Base-by-base conservation (phyloP, 768 basidiomycete genomes). In the Crucibulum laeve region DNA sequence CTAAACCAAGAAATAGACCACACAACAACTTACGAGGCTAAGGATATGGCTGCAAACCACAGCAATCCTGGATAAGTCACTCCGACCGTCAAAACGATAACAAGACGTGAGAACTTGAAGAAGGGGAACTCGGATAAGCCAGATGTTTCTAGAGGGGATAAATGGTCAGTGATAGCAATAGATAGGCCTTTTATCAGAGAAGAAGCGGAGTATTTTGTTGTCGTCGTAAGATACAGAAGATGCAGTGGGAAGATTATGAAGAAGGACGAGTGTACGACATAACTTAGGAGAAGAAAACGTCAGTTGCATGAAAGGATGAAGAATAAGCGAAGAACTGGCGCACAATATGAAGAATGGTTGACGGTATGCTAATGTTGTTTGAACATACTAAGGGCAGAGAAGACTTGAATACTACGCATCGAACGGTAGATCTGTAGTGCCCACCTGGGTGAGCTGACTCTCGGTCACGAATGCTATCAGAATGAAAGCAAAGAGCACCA, bases 331-430 rank as follows among this genome's bases (percentile, higher is more conserved):
- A 22, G 32, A 24, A 28, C 28, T 6, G 34, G 59, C 87, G 48
- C 54, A 90, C 90, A 93, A 90, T 48, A 91, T 69, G 55, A 97
- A 86, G 72, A 82, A 95, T 0, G 95, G 90, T 46, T 96, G 89
- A 41, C 82, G 74, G 65, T 88, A 99, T 25, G 71, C 79, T 23
- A 91, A 66, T 1, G 73, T 75, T 1, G 80, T 80, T 61, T 92
- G 88, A 11, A 95, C 80, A 64, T 91, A 84, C 89, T 92, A 40
- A 7, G 42, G 3, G 17, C 22, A 44, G 40, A 7, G 7, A 4
- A 19, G 13, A 14, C 14, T 5, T 11, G 14, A 11, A 24, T n/a
- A 6, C 25, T 5, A 36, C 7, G n/a, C 19, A 21, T 8, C 5
- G 15, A 23, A 17, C 23, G n/a, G 38, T 17, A 21, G 23, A 36